Evolutionary conservation across 1,284 basidiomycete genomes (phyloP).

Genomic region (Heliocybe sulcata): DNA sequence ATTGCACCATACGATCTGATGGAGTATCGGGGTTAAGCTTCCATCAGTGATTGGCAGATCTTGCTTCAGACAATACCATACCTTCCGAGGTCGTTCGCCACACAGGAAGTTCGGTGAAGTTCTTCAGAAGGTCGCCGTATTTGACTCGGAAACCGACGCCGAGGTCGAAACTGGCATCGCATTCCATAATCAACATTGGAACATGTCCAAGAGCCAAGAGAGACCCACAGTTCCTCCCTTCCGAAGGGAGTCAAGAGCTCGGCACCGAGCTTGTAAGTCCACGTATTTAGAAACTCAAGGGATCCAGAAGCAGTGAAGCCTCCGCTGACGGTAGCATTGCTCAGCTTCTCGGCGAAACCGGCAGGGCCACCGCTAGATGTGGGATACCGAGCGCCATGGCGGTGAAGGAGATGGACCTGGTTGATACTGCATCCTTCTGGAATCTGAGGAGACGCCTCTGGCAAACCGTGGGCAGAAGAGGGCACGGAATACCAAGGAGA

Average conservation of each 20-base stretch:
- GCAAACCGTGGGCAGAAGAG: constrained; percentile 39
- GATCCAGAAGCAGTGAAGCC: constrained; percentile 36
- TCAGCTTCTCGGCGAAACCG: constrained; percentile 32
- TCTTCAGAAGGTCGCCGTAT: constrained; percentile 75
- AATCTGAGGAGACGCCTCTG: constrained; percentile 35
- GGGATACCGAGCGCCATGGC: constrained; percentile 49
- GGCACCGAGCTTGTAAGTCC: constrained; percentile 47
- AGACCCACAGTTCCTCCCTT: constrained; percentile 34
- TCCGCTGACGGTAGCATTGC: constrained; percentile 19
- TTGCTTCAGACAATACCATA: constrained; percentile 28
- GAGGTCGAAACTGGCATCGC: constrained; percentile 36
- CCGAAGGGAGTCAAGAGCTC: constrained; percentile 54
- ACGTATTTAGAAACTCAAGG: constrained; percentile 45
- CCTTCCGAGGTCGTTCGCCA: constrained; percentile 82
- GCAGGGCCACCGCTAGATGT: constrained; percentile 30
- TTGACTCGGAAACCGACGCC: constrained; percentile 69
- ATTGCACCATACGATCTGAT: constrained; percentile 34
- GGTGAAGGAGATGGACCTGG: constrained; percentile 48
- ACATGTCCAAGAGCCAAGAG: constrained; percentile 22
- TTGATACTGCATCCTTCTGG: constrained; percentile 43
- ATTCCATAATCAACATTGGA: background rate
- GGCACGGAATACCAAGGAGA: constrained; percentile 51
- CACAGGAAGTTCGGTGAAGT: constrained; percentile 77
- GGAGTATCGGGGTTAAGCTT: constrained; percentile 13
- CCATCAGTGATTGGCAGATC: background rate